Conservation (phyloP, 2,329 filamentous ascomycete genomes). For the Calonectria pseudoturangicola region DNA sequence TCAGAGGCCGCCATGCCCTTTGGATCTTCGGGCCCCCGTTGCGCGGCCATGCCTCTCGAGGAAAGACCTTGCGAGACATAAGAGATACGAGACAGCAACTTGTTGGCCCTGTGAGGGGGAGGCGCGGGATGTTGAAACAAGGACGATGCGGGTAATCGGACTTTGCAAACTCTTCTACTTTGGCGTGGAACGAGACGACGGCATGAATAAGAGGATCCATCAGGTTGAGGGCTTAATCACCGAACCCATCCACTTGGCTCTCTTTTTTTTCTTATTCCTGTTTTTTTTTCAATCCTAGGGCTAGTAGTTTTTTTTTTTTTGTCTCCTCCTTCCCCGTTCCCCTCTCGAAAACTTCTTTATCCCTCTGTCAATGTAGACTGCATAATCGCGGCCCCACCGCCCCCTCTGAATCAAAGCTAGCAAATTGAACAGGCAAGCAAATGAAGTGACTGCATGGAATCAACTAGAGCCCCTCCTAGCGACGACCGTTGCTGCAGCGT, state of each 20-base stretch:
- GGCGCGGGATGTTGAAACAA: constrained; percentile 27
- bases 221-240: background rate
- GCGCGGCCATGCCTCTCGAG: constrained; percentile 27
- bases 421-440: constrained; percentile 24
- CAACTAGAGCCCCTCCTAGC: constrained; percentile 29
- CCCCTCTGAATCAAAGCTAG: constrained; percentile 37
- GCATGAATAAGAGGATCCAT: constrained; percentile 30
- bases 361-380: constrained; percentile 41
- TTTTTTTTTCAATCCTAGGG: constrained; percentile 8
- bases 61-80: constrained; percentile 21
- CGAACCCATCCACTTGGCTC: constrained; percentile 13
- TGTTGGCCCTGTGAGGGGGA: constrained; percentile 17
- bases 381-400: constrained; percentile 53
- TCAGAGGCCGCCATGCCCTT: constrained; percentile 21
- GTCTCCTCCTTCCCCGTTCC: constrained; percentile 6
- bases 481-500: constrained; percentile 20
- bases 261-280: constrained; percentile 5
- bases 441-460: constrained; percentile 28
- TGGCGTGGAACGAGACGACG: background rate
- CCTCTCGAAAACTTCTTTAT: constrained; percentile 31
- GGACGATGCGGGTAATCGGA: constrained; percentile 27
- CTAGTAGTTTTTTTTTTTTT: constrained; percentile 1
- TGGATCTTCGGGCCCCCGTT: constrained; percentile 23
- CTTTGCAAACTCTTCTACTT: constrained; percentile 14
- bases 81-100: constrained; percentile 7